Base-by-base conservation (phyloP, 768 basidiomycete genomes). In the Austroboletus festivus region DNA sequence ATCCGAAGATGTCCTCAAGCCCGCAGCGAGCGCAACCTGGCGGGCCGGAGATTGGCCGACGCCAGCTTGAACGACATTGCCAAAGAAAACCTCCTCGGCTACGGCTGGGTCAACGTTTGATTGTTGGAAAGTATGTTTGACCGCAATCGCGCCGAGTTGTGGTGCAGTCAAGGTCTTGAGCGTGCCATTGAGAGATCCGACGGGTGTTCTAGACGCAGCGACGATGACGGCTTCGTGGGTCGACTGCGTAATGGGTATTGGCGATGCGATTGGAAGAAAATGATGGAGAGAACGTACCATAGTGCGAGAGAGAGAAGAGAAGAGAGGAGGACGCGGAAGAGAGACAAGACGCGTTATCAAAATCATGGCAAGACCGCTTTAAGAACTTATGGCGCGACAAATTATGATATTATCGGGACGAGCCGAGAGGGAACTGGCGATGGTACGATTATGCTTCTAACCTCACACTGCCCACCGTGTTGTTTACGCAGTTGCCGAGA, bases 41-140 rank as follows among this genome's bases (percentile, higher is more conserved):
- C 96, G 83, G 44, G 96, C 96, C n/a, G 96, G 96, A 11, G 88
- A 89, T 73, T 99, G 96, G 38, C 96, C 96, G 44, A 94, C 90
- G 59, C 93, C 93, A 3, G 93, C 96, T 71, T 97, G 95, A 47
- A 98, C 83, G 62, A 99, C 96, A 64, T 99, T 94, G 56, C 96
- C 96, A 63, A 97, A 87, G 79, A 87, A 98, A 60, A 97, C 76
- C 73, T 99, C 96, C 69, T 98, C 93, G n/a, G 91, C 85, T 50
- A 80, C 64, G 1, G 84, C 78, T 16, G 93, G 87, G 59, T 86
- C 81, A 62, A 98, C 78, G 45, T 85, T 82, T 40, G 85, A 84
- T 46, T 86, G 80, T 53, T 83, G 78, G 48, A 98, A 77, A 18
- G 93, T 95, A 66, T 89, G 87, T 70, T 93, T 97, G 65, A 98